These are phyloP conservation scores for Candida corydali DNA, from an alignment of 805 yeast genomes.

Conservation along the genomic window DNA sequence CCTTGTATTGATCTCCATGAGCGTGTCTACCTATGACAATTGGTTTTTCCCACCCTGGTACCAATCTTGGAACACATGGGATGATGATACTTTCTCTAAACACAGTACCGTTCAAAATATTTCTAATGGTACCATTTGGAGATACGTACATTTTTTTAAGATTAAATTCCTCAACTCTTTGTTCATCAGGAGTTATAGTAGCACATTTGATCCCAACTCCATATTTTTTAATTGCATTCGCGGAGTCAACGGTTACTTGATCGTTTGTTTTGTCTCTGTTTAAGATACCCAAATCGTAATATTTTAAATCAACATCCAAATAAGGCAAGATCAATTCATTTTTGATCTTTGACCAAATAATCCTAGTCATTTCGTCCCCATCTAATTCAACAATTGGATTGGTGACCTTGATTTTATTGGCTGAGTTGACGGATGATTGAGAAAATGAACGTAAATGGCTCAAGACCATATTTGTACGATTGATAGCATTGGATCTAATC, in stretches of 20 bases:
- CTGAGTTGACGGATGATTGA: conserved; percentile 4
- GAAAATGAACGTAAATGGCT: conserved; percentile 13
- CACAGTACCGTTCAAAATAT: conserved; percentile 77
- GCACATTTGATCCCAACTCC: conserved; percentile 86
- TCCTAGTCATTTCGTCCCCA: conserved; percentile 86
- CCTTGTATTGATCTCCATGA: conserved; percentile 80
- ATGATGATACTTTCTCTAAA: conserved; percentile 82
- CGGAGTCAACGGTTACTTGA: conserved; percentile 73
- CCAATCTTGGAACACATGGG: conserved; percentile 70
- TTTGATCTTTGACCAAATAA: conserved; percentile 76
- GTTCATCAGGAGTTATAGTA: conserved; percentile 81
- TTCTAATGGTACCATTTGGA: conserved; percentile 82
- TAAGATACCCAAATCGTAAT: conserved; percentile 68
- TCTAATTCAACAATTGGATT: conserved; percentile 75
- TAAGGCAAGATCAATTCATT: conserved; percentile 64
- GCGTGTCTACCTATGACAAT: conserved; percentile 86
- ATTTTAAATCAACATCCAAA: conserved; percentile 68
- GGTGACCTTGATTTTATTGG: conserved; percentile 59
- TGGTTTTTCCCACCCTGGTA: conserved; percentile 79
- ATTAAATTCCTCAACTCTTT: conserved; percentile 68
- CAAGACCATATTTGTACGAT: conserved; percentile 6
- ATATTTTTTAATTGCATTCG: conserved; percentile 65
- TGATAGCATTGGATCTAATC: conserved; percentile 12
- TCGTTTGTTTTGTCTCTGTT: conserved; percentile 70
- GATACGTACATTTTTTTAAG: conserved; percentile 82